Evolutionary conservation across 345 rosid genomes (phyloP).

Genomic region (Raphanus raphanistrum): DNA sequence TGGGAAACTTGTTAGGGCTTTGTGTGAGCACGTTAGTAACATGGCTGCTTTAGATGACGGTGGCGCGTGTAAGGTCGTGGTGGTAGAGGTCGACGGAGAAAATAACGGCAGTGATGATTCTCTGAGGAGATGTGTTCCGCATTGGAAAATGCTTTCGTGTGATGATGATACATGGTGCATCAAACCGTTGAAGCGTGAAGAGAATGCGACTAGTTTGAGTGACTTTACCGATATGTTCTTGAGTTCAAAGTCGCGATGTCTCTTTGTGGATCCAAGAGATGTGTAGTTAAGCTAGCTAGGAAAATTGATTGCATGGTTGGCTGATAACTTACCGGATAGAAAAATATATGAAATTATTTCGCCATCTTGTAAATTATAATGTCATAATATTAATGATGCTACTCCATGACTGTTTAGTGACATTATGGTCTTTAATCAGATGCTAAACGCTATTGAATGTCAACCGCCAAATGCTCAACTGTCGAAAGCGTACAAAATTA

Average conservation of each 20-base stretch:
- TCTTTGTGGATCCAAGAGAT: constrained; percentile 93
- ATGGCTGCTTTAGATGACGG: constrained; percentile 51
- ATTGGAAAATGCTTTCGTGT: constrained; percentile 75
- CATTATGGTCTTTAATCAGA: neutral
- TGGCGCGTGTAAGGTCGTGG: constrained; percentile 54
- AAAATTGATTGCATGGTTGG: neutral
- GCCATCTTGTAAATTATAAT: neutral
- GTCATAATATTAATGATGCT: neutral
- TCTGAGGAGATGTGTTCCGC: constrained; percentile 53
- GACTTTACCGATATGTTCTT: constrained; percentile 32
- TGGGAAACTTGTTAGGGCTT: constrained; percentile 52
- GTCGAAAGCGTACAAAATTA: constrained; percentile 13
- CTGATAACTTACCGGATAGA: neutral
- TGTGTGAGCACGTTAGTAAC: constrained; percentile 63
- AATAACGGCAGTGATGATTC: constrained; percentile 21
- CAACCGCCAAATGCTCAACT: constrained; percentile 16
- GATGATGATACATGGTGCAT: constrained; percentile 87
- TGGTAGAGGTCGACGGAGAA: constrained; percentile 58
- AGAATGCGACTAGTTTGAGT: constrained; percentile 23
- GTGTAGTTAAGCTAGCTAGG: constrained; percentile 35
- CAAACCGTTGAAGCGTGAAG: constrained; percentile 53
- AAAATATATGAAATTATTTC: neutral
- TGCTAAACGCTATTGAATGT: constrained; percentile 11
- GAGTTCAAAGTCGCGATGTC: constrained; percentile 36
- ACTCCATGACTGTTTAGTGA: neutral